Evolutionary conservation across 192 early-diverging fungal genomes (phyloP).

Genomic region (Coemansia sp.): DNA sequence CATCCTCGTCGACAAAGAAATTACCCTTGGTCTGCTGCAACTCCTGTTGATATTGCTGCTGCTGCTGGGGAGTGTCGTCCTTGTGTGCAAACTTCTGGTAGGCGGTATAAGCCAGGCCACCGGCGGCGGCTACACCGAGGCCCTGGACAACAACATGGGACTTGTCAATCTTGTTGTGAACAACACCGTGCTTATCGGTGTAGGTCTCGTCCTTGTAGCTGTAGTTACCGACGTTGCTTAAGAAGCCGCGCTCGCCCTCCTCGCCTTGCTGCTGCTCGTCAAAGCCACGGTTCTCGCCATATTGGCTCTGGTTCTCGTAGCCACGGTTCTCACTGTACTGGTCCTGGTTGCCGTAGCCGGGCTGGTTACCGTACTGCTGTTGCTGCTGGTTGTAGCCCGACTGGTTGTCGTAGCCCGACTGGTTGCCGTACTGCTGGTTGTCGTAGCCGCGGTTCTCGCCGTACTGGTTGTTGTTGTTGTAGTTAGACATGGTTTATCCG

Average conservation of each 20-base stretch:
- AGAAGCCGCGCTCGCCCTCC: constrained; percentile 13
- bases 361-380: constrained; percentile 9
- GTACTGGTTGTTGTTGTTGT: constrained; percentile 18
- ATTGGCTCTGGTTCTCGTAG: constrained; percentile 18
- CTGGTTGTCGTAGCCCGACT: constrained; percentile 19
- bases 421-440: constrained; percentile 11
- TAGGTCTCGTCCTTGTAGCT: constrained; percentile 14
- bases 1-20: constrained; percentile 37
- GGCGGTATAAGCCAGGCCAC: constrained; percentile 3
- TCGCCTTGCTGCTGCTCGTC: constrained; percentile 4
- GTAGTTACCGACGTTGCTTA: constrained; percentile 5
- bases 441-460: constrained; percentile 12
- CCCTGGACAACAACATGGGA: constrained; percentile 9
- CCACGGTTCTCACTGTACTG: constrained; percentile 12
- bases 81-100: constrained; percentile 11
- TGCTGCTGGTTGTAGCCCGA: constrained; percentile 17
- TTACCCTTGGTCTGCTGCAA: constrained; percentile 1
- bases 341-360: constrained; percentile 15
- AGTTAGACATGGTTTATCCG: constrained; percentile 12
- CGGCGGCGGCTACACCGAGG: constrained; percentile 5
- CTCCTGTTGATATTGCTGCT: constrained; percentile 7
- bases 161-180: constrained; percentile 17
- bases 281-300: constrained; percentile 11
- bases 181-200: constrained; percentile 6
- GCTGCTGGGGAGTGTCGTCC: neutral